Conservation (phyloP, 306 rosid species). For the Coriaria nepalensis region DNA sequence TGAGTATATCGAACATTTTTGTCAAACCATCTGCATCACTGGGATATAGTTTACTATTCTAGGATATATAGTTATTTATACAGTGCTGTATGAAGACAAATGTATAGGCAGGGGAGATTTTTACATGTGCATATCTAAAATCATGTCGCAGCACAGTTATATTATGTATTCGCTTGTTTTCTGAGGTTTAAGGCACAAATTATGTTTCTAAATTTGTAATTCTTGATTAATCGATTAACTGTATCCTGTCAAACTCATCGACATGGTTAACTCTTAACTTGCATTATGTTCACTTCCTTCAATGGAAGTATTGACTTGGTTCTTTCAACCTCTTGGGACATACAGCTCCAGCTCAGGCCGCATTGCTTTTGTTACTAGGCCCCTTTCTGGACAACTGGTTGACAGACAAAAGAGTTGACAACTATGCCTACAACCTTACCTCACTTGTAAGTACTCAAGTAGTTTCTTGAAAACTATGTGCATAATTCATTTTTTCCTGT, state of each 20-base stretch:
- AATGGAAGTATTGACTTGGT: slow-evolving; percentile 70
- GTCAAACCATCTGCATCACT: neutral
- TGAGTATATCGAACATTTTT: neutral
- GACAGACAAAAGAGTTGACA: slow-evolving; percentile 59
- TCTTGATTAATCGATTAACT: neutral
- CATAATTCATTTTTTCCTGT: too few relatives aligned
- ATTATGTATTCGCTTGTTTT: neutral
- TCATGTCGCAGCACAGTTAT: too few relatives aligned
- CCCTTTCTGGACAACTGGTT: slow-evolving; percentile 81
- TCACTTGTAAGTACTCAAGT: slow-evolving; percentile 38
- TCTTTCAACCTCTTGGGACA: slow-evolving; percentile 90
- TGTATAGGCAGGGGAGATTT: too few relatives aligned
- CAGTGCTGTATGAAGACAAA: too few relatives aligned
- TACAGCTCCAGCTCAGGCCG: slow-evolving; percentile 89
- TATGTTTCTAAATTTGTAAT: neutral
- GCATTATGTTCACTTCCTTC: slow-evolving; percentile 91
- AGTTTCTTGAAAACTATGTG: too few relatives aligned
- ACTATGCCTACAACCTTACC: slow-evolving; percentile 24
- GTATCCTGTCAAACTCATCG: neutral
- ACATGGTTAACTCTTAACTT: slow-evolving; percentile 12
- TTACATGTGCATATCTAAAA: too few relatives aligned
- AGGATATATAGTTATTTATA: neutral
- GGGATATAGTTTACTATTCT: neutral
- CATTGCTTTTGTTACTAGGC: slow-evolving; percentile 45
- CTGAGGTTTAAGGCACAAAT: neutral